Base-by-base conservation (phyloP, 1,284 basidiomycete genomes). In the Trametes polyzona region DNA sequence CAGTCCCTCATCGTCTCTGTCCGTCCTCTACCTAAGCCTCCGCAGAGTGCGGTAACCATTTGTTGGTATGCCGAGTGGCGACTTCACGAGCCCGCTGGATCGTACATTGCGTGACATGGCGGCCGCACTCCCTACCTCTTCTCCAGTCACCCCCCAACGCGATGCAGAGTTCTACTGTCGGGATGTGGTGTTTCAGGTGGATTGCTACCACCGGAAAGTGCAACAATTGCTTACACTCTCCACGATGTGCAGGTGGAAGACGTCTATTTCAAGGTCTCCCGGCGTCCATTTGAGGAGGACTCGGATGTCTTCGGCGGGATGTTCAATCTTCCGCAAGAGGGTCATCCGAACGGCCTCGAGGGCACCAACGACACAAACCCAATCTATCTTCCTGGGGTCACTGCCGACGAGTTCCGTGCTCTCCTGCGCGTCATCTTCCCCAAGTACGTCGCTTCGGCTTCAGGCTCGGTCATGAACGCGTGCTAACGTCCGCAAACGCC, bases 121-220 rank as follows among this genome's bases (percentile, higher is more conserved):
- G 17, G 24, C 47, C 8, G 37, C 52, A 10, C 17, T 54, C 23
- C 52, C 44, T 1, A 33, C 37, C 5, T 30, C 43, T 2, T 29
- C 37, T 3, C 16, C 30, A n/a, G 1, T 7, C 14, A n/a, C n/a
- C n/a, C 29, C n/a, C 9, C 23, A 14, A 16, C 47, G 54, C 12
- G 48, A 51, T 11, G 10, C 21, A 4, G 54, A 50, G 21, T 56
- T 49, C 24, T 56, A 50, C 30, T 56, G 48, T 19, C 41, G 27
- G 9, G 54, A 56, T n/a, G 19, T 56, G 21, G 33, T 56, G 35
- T 56, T 56, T 42, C 47, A 16, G 8, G 54, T 56, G 19, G 16
- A n/a, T n/a, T n/a, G 47, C 23, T 4, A 8, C 26, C 5, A 11
- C 21, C 12, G 2, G 24, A 9, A 21, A 27, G 23, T 12, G 9